Evolutionary conservation across 768 basidiomycete genomes (phyloP), one percentile per base, ranked within the genome.

Genomic region (Termitomyces eurrhizus): DNA sequence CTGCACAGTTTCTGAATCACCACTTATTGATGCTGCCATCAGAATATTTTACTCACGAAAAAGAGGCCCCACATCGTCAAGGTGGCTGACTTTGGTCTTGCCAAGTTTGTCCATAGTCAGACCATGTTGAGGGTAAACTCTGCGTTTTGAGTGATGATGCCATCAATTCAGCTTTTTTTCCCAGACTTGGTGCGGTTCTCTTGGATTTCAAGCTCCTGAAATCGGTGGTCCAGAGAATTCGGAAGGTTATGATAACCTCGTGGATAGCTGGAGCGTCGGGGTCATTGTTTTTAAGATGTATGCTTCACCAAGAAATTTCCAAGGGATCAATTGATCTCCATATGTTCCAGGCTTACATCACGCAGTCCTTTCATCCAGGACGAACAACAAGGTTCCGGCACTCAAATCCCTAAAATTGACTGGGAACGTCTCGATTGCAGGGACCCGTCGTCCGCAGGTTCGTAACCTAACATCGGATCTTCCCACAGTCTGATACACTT

Each of bases 241-340:
- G 32, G 75, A 83, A 57, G 95, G 94, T 2, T 98, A 98, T 68
- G 87, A 90, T 66, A 83, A 88, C 56, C 76, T 89, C 16, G 97
- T 98, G 51, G 97, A 99, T 70, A 93, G 92, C 63, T 99, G 95
- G 95, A 94, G 93, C 46, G 84, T 95, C 12, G 96, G 97, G 5
- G 93, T 97, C 26, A 97, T 98, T 52, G 84, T 97, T 2, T 98
- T 89, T 67, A 87, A 87, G 21, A 95, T 93, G 95, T 94, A 68
- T 48, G 61, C 32, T 7, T 51, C 16, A 14, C 7, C 13, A 6
- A 54, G 36, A 9, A 32, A 37, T 7, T 24, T 4, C 35, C 29
- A 18, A 14, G 54, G 37, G 35, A 60, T 13, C 37, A 53, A n/a
- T 58, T 39, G 37, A 56, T 55, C 33, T 51, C 16, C 1, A 35